phyloP scores from a whole-genome alignment of 2,329 filamentous ascomycete species.

The Penicillium sp. region DNA sequence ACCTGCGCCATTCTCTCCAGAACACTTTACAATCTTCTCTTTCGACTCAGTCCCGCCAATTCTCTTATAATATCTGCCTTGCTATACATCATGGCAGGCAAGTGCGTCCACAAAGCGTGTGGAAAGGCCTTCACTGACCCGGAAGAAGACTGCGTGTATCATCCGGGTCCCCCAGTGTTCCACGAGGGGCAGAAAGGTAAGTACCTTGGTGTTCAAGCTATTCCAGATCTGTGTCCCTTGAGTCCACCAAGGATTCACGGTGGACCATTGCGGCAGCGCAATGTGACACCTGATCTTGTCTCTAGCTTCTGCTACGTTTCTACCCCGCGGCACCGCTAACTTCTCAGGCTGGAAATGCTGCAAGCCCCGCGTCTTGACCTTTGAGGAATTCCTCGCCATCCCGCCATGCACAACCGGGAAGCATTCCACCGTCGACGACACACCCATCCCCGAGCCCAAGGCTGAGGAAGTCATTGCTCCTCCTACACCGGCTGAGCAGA shows the following conservation, averaged over 20 bases:
- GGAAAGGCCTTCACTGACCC: slow-evolving; percentile 81
- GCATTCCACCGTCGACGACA: slow-evolving; percentile 83
- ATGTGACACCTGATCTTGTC: neutral
- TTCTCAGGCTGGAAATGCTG: slow-evolving; percentile 93
- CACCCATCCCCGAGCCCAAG: slow-evolving; percentile 51
- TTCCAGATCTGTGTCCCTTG: slow-evolving; percentile 11
- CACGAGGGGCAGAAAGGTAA: slow-evolving; percentile 98
- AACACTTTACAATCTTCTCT: slow-evolving; percentile 5
- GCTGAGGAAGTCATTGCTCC: slow-evolving; percentile 25
- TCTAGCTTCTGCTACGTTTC: neutral
- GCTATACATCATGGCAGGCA: slow-evolving; percentile 47
- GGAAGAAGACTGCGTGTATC: slow-evolving; percentile 83
- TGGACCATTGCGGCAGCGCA: slow-evolving; percentile 6
- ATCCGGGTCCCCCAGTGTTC: slow-evolving; percentile 90
- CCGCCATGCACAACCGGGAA: slow-evolving; percentile 88
- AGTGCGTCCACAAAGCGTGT: slow-evolving; percentile 96
- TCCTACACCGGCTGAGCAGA: slow-evolving; percentile 22
- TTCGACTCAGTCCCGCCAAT: neutral
- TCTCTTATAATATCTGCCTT: neutral
- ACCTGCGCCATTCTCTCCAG: slow-evolving; percentile 12
- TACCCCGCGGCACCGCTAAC: slow-evolving; percentile 5
- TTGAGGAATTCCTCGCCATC: slow-evolving; percentile 95
- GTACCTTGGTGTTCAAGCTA: slow-evolving; percentile 35
- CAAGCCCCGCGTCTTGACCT: slow-evolving; percentile 92
- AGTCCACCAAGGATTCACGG: slow-evolving; percentile 13